These are phyloP conservation scores for Caloboletus firmus DNA, from an alignment of 1,284 basidiomycete genomes.

Conservation along the genomic window DNA sequence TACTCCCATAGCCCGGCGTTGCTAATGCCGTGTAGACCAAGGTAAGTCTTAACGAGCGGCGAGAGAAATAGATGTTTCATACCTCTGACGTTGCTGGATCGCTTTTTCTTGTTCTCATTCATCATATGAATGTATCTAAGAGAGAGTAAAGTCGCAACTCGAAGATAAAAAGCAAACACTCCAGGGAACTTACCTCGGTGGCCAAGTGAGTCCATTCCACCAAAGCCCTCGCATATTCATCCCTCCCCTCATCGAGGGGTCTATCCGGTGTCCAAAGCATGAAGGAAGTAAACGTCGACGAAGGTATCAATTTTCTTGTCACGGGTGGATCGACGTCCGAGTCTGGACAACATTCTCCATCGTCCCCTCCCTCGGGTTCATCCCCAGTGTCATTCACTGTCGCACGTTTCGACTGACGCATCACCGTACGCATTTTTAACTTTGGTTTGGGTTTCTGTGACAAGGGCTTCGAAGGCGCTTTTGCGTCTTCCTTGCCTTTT, in stretches of 20 bases:
- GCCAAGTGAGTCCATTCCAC: conserved; percentile 66
- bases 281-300: conserved; percentile 58
- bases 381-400: conserved; percentile 8
- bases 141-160: not conserved
- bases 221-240: conserved; percentile 67
- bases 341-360: conserved; percentile 28
- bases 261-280: conserved; percentile 73
- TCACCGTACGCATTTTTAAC: conserved; percentile 9
- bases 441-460: conserved; percentile 8
- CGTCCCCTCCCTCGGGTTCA: conserved; percentile 23
- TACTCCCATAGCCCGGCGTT: not conserved
- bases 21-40: not conserved
- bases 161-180: not conserved
- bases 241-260: conserved; percentile 60
- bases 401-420: conserved; percentile 3
- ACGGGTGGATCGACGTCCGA: conserved; percentile 12
- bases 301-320: conserved; percentile 44
- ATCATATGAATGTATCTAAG: conserved; percentile 31
- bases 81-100: not conserved
- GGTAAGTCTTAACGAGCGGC: not conserved
- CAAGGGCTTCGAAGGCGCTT: not conserved
- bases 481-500: conserved; percentile 18
- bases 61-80: not conserved
- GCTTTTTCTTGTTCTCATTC: conserved; percentile 8
- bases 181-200: conserved; percentile 47